Conservation (phyloP, 305 asterid genomes). For the Fraxinus velutina region DNA sequence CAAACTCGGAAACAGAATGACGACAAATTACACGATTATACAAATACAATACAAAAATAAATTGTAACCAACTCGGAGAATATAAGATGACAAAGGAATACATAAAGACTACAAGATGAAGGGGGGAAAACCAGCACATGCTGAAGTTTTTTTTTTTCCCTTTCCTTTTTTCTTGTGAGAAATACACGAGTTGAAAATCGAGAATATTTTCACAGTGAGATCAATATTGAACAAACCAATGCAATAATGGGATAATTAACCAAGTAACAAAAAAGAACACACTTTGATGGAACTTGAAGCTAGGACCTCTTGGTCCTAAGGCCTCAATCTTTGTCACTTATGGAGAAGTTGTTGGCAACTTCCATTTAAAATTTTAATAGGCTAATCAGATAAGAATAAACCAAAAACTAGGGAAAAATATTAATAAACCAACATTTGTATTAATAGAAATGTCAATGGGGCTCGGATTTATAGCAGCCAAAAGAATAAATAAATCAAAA, state of each 20-base stretch:
- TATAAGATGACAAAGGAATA: not conserved
- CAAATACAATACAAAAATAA: too few relatives aligned
- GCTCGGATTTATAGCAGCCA: not conserved
- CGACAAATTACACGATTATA: too few relatives aligned
- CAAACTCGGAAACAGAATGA: not conserved
- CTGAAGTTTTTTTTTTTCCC: not conserved
- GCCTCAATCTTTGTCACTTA: too few relatives aligned
- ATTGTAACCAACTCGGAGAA: constrained; percentile 2
- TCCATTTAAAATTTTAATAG: not conserved
- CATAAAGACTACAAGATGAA: not conserved
- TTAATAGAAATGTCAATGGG: not conserved
- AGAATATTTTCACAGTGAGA: not conserved
- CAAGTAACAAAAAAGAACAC: not conserved
- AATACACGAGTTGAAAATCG: not conserved
- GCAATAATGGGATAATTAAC: not conserved
- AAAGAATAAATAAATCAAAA: not conserved
- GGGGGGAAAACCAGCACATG: not conserved
- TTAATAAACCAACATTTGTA: too few relatives aligned
- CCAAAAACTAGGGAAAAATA: not conserved
- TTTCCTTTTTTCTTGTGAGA: not conserved
- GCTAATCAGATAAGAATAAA: not conserved
- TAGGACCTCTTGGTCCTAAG: not conserved
- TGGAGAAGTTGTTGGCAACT: not conserved
- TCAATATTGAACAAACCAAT: not conserved
- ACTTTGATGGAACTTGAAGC: not conserved